Evolutionary conservation across 2,329 filamentous ascomycete species (phyloP).

Genomic region (Aspergillus udagawae): DNA sequence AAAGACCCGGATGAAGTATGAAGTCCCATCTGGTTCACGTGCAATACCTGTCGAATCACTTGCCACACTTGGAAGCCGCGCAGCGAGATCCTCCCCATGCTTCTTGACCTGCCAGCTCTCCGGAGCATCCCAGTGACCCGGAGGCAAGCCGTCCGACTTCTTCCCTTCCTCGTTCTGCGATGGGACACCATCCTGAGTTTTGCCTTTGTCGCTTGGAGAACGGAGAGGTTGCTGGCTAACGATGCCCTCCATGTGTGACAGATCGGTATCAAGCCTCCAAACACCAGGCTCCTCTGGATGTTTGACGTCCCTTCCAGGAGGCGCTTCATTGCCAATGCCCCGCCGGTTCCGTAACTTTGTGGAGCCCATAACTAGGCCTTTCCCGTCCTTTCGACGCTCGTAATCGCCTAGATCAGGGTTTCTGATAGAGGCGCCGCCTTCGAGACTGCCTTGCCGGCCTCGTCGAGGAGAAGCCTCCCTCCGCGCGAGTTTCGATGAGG

Average conservation of each 20-base stretch:
- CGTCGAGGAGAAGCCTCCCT: slow-evolving; percentile 32
- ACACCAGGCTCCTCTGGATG: slow-evolving; percentile 56
- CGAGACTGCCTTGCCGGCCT: slow-evolving; percentile 34
- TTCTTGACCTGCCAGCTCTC: slow-evolving; percentile 94
- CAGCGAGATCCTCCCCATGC: slow-evolving; percentile 37
- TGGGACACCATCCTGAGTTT: slow-evolving; percentile 29
- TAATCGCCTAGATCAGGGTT: slow-evolving; percentile 28
- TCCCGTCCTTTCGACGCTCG: slow-evolving; percentile 38
- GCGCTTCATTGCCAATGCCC: slow-evolving; percentile 27
- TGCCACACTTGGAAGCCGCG: slow-evolving; percentile 43
- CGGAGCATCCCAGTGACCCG: slow-evolving; percentile 80
- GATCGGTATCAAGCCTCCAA: slow-evolving; percentile 80
- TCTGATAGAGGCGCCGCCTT: slow-evolving; percentile 22
- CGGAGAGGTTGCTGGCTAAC: slow-evolving; percentile 65
- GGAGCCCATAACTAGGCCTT: slow-evolving; percentile 28
- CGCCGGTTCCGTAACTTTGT: slow-evolving; percentile 34
- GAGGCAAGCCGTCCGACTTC: slow-evolving; percentile 35
- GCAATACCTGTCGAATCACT: slow-evolving; percentile 67
- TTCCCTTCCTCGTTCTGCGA: slow-evolving; percentile 25
- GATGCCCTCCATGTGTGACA: slow-evolving; percentile 89
- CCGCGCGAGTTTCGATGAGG: slow-evolving; percentile 21
- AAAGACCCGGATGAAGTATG: slow-evolving; percentile 94
- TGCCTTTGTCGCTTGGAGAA: slow-evolving; percentile 61
- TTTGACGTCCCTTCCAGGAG: slow-evolving; percentile 19
- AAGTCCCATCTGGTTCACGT: slow-evolving; percentile 68